Base-by-base conservation (phyloP, 2,329 filamentous ascomycete genomes). In the Colletotrichum plurivorum region DNA sequence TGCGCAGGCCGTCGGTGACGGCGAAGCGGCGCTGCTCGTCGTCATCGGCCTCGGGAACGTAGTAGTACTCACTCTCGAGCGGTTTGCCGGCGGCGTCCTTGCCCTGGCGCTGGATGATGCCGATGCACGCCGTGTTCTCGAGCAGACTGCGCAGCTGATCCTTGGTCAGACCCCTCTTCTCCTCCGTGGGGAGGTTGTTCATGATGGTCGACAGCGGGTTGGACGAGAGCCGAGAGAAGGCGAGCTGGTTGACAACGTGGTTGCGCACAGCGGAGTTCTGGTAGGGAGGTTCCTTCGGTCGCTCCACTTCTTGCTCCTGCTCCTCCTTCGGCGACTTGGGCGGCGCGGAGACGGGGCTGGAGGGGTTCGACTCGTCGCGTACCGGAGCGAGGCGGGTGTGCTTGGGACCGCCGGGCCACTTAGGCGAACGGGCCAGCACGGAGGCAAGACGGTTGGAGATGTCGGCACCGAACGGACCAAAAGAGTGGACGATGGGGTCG, bases 41-140 rank as follows among this genome's bases (percentile, higher is more conserved):
- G 2, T 87, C 84, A 77, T 99, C 96, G 76, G 90, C 87, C 79
- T 98, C 95, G 0, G 95, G 93, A 8, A 98, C 86, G 77, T 99
- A 99, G 82, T 98, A 98, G 79, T 97, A 98, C 80, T 99, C 95
- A 84, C 93, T 97, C 85, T 99, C 95, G 1, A 99, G 88, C 7
- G 92, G 84, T 83, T 98, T 96, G 73, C 96, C 96, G 0, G 96
- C 95, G 5, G 96, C 96, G 78, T 99, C 96, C 80, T 98, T 99
- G 77, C 96, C 96, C 78, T 95, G 92, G 46, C 96, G 92, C 59
- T 88, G 87, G 75, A 99, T 97, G 79, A 96, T 92, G 54, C 96
- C 96, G 71, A 98, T 90, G 77, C 94, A 97, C 9, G 88, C 80
- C 6, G 93, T 93, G 25, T 85, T 84, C 77, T 94, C 92, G 51